These are phyloP conservation scores for Jaltomata sinuosa DNA, from an alignment of 257 asterid genomes.

Conservation along the genomic window DNA sequence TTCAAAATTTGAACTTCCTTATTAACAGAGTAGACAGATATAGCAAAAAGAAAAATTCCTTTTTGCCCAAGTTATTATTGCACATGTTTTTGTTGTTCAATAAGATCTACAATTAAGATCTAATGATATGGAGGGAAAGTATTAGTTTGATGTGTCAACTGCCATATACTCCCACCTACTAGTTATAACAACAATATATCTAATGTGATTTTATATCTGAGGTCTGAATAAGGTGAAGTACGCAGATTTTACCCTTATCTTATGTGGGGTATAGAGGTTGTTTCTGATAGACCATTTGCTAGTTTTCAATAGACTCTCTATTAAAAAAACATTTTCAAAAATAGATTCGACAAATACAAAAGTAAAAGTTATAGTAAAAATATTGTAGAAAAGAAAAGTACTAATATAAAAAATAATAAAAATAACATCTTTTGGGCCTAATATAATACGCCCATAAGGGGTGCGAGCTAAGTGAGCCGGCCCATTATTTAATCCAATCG, in stretches of 20 bases:
- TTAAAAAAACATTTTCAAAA: too few species aligned
- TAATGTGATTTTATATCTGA: background rate
- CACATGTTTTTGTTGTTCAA: background rate
- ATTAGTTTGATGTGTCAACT: background rate
- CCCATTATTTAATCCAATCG: background rate
- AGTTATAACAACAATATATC: background rate
- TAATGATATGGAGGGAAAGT: background rate
- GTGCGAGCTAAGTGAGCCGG: background rate
- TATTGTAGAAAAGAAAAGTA: background rate
- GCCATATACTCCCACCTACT: background rate
- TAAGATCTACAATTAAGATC: background rate
- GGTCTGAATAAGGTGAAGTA: background rate
- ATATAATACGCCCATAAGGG: background rate
- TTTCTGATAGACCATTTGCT: too few species aligned
- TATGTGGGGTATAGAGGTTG: background rate
- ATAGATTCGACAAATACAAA: too few species aligned
- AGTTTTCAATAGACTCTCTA: background rate
- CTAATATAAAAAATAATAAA: background rate
- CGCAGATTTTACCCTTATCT: background rate
- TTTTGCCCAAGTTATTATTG: background rate
- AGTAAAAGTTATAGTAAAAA: background rate
- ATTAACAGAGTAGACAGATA: background rate
- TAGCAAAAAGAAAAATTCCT: background rate
- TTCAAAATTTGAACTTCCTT: background rate
- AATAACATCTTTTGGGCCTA: background rate